Evolutionary conservation across 2,329 filamentous ascomycete genomes (phyloP).

Genomic region (Trichoderma sp.): DNA sequence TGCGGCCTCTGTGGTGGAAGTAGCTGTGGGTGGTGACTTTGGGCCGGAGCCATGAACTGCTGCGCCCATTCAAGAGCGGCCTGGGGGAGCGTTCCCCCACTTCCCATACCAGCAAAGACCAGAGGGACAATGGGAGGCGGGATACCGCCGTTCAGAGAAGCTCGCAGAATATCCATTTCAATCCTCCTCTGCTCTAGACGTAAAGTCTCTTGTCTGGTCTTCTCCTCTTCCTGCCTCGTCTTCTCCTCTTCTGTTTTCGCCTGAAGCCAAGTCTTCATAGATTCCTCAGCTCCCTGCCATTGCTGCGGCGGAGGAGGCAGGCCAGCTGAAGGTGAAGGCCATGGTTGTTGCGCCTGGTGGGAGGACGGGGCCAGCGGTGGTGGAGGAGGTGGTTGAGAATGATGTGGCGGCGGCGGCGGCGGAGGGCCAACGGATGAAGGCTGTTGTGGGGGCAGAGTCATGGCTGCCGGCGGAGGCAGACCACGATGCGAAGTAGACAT

Average conservation of each 20-base stretch:
- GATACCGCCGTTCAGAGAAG: constrained; percentile 68
- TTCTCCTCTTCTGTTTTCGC: constrained; percentile 74
- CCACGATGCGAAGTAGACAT: constrained; percentile 73
- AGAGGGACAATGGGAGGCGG: constrained; percentile 74
- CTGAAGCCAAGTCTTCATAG: constrained; percentile 70
- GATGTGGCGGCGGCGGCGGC: constrained; percentile 32
- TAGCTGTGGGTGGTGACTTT: constrained; percentile 54
- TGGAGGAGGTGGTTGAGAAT: constrained; percentile 31
- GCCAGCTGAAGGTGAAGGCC: constrained; percentile 42
- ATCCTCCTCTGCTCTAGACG: constrained; percentile 72
- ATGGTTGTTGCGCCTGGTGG: constrained; percentile 40
- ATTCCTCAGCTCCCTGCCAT: constrained; percentile 69
- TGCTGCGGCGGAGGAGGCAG: constrained; percentile 65
- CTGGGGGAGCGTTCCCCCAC: constrained; percentile 60
- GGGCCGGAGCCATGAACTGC: constrained; percentile 59
- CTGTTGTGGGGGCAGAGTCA: constrained; percentile 58
- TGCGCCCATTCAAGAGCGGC: constrained; percentile 68
- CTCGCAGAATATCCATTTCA: constrained; percentile 71
- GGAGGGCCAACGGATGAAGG: constrained; percentile 36
- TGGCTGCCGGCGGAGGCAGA: constrained; percentile 67
- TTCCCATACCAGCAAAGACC: constrained; percentile 70
- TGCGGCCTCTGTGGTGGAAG: constrained; percentile 52
- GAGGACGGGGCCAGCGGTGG: constrained; percentile 33
- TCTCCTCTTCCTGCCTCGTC: constrained; percentile 74
- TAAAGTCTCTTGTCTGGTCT: constrained; percentile 62